A percentile compares a stretch with the other conserved stretches of the same genome.
Conservation (phyloP, 148 eudicot genomes). For the Rhododendron williamsianum region DNA sequence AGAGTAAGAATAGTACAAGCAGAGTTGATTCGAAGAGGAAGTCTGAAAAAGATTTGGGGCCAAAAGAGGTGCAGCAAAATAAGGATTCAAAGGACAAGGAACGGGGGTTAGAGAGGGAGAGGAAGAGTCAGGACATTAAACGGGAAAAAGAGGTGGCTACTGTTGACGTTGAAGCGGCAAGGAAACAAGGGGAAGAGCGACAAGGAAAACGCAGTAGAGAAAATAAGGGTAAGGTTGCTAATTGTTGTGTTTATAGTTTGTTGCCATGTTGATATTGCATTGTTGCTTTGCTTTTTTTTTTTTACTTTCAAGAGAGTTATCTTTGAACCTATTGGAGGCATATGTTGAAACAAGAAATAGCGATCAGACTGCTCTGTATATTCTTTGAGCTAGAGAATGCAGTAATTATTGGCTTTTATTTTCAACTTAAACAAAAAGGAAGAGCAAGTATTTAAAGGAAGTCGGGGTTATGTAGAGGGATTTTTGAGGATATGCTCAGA, state of each 20-base stretch:
- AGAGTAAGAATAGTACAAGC: constrained; percentile 44
- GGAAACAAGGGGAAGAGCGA: constrained; percentile 45
- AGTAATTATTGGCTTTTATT: too few relatives aligned
- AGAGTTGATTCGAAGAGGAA: constrained; percentile 57
- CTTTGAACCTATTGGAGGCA: background rate
- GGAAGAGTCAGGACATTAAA: constrained; percentile 39
- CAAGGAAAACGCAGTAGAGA: constrained; percentile 43
- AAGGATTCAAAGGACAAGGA: constrained; percentile 55
- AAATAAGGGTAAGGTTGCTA: constrained; percentile 69
- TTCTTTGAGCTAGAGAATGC: background rate
- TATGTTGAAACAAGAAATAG: background rate
- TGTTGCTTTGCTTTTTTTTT: background rate
- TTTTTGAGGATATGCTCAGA: background rate
- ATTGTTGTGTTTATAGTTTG: constrained; percentile 14
- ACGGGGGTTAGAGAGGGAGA: constrained; percentile 49
- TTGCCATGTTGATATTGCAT: background rate
- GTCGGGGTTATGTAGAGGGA: background rate
- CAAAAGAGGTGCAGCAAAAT: constrained; percentile 45
- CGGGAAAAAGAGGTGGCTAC: constrained; percentile 28
- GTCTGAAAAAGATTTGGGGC: constrained; percentile 46
- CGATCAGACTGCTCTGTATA: background rate
- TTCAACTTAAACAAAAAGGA: background rate
- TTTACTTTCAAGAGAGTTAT: background rate
- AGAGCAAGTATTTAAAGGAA: background rate
- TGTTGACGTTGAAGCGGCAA: constrained; percentile 15